phyloP scores from a whole-genome alignment of 805 yeast genomes.

The Candida broadrunensis region DNA sequence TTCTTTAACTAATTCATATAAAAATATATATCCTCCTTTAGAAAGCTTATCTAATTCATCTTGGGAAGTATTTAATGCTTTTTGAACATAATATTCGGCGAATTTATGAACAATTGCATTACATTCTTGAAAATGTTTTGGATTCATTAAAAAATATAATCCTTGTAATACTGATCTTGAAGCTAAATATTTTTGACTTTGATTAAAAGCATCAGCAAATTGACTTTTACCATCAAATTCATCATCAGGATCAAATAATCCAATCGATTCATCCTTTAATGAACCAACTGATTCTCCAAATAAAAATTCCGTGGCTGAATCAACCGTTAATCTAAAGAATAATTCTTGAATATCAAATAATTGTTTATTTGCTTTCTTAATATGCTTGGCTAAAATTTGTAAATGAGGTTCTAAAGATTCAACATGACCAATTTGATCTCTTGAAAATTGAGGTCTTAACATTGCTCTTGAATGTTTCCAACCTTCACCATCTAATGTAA shows the following conservation, averaged over 20 bases:
- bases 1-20: conserved; percentile 37
- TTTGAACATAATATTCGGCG: conserved; percentile 26
- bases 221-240: conserved; percentile 28
- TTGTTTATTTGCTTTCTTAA: conserved; percentile 21
- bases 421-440: conserved; percentile 43
- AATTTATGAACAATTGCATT: conserved; percentile 25
- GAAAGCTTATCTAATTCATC: conserved; percentile 24
- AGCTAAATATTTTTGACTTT: conserved; percentile 28
- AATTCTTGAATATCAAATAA: conserved; percentile 36
- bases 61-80: conserved; percentile 23
- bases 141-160: conserved; percentile 23
- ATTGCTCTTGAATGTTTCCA: conserved; percentile 43
- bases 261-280: conserved; percentile 25
- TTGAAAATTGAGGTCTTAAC: conserved; percentile 44
- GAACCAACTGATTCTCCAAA: conserved; percentile 38
- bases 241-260: conserved; percentile 7
- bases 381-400: conserved; percentile 30
- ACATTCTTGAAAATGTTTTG: conserved; percentile 16
- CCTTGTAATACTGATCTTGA: conserved; percentile 21
- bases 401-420: conserved; percentile 38
- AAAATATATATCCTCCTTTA: conserved; percentile 29
- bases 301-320: conserved; percentile 39
- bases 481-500: conserved; percentile 40
- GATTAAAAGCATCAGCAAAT: conserved; percentile 34
- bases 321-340: conserved; percentile 38